Conservation (phyloP, 768 basidiomycete species). For the Candolleomyces aberdarensis region DNA sequence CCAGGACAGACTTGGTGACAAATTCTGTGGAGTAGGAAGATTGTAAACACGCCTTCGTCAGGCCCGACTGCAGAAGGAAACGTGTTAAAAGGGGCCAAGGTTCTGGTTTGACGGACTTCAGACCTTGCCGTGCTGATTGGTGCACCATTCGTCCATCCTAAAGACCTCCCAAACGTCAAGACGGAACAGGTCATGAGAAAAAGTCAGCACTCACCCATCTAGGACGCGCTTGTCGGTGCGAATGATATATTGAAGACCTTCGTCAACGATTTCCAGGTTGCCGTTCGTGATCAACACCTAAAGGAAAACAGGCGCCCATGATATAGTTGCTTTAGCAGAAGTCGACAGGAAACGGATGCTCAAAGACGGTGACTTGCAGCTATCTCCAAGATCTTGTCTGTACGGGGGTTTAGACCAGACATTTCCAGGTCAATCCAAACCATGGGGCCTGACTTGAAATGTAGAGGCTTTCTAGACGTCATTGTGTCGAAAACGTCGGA, state of each 20-base stretch:
- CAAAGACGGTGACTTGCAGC: constrained; percentile 41
- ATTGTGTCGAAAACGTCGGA: not conserved
- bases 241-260: constrained; percentile 77
- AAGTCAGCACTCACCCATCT: constrained; percentile 51
- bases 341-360: not conserved
- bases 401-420: constrained; percentile 69
- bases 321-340: not conserved
- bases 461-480: constrained; percentile 14
- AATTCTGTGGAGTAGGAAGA: constrained; percentile 62
- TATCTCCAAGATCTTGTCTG: constrained; percentile 77
- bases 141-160: constrained; percentile 92
- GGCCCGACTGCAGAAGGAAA: constrained; percentile 56
- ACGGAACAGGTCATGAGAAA: not conserved
- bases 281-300: constrained; percentile 89
- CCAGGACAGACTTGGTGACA: constrained; percentile 60
- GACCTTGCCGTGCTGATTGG: constrained; percentile 73
- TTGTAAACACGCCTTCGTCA: constrained; percentile 74
- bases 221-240: constrained; percentile 64
- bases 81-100: not conserved
- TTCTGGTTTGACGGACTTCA: constrained; percentile 16
- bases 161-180: not conserved
- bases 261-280: constrained; percentile 74
- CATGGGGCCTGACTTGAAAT: constrained; percentile 58
- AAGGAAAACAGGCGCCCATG: not conserved
- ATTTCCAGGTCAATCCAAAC: constrained; percentile 91